Evolutionary conservation across 1,284 basidiomycete genomes (phyloP).

Genomic region (Testicularia cyperi): DNA sequence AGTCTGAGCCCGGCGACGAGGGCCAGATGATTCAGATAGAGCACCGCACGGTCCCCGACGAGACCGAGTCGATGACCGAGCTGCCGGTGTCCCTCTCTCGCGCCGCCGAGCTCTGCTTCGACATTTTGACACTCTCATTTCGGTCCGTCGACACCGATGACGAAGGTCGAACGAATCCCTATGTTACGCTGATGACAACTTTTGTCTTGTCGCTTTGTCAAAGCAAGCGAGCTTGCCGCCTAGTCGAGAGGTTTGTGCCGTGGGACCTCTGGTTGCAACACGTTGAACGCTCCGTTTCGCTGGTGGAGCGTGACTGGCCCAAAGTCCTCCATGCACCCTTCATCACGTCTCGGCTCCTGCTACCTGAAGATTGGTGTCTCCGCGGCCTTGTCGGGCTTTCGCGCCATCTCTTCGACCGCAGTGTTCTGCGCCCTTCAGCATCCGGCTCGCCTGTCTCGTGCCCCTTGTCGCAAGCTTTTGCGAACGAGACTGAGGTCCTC

Average conservation of each 20-base stretch:
- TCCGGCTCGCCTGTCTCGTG: conserved; percentile 5
- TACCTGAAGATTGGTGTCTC: conserved; percentile 93
- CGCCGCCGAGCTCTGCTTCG: conserved; percentile 77
- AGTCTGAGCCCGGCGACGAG: conserved; percentile 57
- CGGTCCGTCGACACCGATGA: conserved; percentile 8
- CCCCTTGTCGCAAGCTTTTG: conserved; percentile 44
- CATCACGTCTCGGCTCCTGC: conserved; percentile 67
- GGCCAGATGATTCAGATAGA: conserved; percentile 63
- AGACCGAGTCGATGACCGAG: conserved; percentile 41
- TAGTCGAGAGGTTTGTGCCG: conserved; percentile 69
- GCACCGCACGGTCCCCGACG: conserved; percentile 21
- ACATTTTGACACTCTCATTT: conserved; percentile 74
- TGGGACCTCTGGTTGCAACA: conserved; percentile 71
- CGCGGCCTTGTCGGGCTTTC: conserved; percentile 71
- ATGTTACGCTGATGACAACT: conserved; percentile 80
- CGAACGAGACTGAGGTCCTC: conserved; percentile 59
- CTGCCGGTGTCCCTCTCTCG: conserved; percentile 70
- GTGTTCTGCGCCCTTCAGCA: conserved; percentile 11
- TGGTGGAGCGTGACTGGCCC: conserved; percentile 20
- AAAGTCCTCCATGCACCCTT: conserved; percentile 38
- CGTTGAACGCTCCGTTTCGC: conserved; percentile 6
- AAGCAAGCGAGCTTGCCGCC: conserved; percentile 30
- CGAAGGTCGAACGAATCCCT: conserved; percentile 67
- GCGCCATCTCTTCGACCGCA: conserved; percentile 28
- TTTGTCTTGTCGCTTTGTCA: conserved; percentile 72